A percentile compares a stretch with the other conserved stretches of the same genome.
These are phyloP conservation scores for Puccinellia tenuiflora DNA, from an alignment of 176 grass and related monocot genomes.

Conservation along the genomic window DNA sequence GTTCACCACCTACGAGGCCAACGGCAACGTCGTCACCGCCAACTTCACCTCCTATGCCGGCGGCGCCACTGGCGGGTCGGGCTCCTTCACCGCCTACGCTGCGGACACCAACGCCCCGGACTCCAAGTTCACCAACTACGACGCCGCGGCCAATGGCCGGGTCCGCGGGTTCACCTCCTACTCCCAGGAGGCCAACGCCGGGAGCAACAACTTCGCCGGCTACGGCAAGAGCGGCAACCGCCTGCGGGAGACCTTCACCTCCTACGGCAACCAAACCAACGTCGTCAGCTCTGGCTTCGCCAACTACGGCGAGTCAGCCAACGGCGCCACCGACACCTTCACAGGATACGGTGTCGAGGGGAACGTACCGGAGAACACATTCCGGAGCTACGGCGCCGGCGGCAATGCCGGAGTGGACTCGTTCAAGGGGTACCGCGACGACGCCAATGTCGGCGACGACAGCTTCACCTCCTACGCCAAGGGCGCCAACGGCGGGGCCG, in stretches of 20 bases:
- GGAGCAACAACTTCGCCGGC: slow-evolving; percentile 46
- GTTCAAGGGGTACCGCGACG: slow-evolving; percentile 65
- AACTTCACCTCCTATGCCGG: slow-evolving; percentile 80
- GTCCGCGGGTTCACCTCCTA: slow-evolving; percentile 42
- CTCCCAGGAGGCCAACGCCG: slow-evolving; percentile 52
- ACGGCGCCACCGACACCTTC: slow-evolving; percentile 78
- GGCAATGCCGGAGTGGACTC: slow-evolving; percentile 57
- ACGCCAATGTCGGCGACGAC: slow-evolving; percentile 73
- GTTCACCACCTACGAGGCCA: slow-evolving; percentile 50
- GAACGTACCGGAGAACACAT: slow-evolving; percentile 61
- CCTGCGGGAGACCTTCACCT: slow-evolving; percentile 50
- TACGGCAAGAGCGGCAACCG: slow-evolving; percentile 54
- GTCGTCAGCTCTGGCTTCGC: slow-evolving; percentile 50
- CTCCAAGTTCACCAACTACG: slow-evolving; percentile 68
- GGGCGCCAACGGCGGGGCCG: slow-evolving; percentile 52
- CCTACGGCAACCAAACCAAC: slow-evolving; percentile 61
- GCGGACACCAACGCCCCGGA: slow-evolving; percentile 51
- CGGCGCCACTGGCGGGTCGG: slow-evolving; percentile 46
- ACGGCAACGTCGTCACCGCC: slow-evolving; percentile 67
- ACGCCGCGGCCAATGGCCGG: slow-evolving; percentile 44
- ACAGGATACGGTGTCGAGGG: slow-evolving; percentile 38
- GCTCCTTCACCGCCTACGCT: slow-evolving; percentile 51
- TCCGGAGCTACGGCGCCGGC: slow-evolving; percentile 53
- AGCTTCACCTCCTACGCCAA: slow-evolving; percentile 67
- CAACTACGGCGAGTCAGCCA: slow-evolving; percentile 60